Evolutionary conservation across 208 protist species (phyloP), one percentile per base, ranked within the genome.

Genomic region (Crithidia thermophila): DNA sequence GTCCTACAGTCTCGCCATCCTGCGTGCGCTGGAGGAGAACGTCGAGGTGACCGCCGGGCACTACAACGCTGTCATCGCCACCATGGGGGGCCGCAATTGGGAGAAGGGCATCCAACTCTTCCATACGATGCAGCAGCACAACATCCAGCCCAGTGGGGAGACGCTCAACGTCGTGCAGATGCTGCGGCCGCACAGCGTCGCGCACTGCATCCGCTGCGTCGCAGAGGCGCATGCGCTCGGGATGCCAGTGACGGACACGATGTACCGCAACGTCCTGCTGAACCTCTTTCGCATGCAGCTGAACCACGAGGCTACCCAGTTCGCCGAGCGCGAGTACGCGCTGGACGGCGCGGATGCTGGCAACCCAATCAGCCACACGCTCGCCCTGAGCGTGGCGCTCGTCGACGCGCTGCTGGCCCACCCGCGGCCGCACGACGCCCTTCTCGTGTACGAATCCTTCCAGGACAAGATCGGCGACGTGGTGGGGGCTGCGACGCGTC

Each of bases 21-120:
- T 93, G 31, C 40, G 72, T 6, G 85, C 82, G 7, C 68, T 94
- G 37, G 57, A 84, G 28, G 84, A 77, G 8, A 82, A 75, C 27
- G 60, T 86, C 10, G 88, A 94, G 34, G 47, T 88, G 31, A 96
- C 88, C 2, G 91, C 88, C 18, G 91, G 91, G 16, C 84, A 90
- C 65, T 96, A 88, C 72, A 96, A 96, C 71, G 82, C 91, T 13
- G 83, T 84, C 11, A 63, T 96, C 13, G 51, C 79, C 21, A 90
- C 86, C 40, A 74, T 96, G 72, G 74, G 79, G 3, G 82, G 82
- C 23, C 57, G 62, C 0, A 58, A 56, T 25, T 93, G 84, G 87
- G 51, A 73, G 52, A 81, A 84, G 59, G 87, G 82, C 21, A 67
- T 93, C 7, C 43, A 60, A 39, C 65, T 96, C 23, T 96, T 87